Evolutionary conservation across 306 rosid genomes (phyloP).

Genomic region (Inga oerstediana): DNA sequence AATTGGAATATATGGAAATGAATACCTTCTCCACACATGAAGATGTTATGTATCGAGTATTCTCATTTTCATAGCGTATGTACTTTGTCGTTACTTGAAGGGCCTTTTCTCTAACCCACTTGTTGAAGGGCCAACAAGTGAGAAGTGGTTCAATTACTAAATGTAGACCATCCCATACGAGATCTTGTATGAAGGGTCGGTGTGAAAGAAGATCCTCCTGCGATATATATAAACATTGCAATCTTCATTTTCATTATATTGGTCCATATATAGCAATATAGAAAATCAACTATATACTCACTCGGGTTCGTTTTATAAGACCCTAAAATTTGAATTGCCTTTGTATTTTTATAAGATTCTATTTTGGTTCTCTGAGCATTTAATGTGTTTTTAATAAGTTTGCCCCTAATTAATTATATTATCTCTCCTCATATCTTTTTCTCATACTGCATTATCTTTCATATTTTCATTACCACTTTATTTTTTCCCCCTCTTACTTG

Average conservation of each 20-base stretch:
- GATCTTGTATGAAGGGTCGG: slow-evolving; percentile 48
- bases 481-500: too few relatives aligned
- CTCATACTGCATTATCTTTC: too few relatives aligned
- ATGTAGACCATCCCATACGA: slow-evolving; percentile 53
- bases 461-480: too few relatives aligned
- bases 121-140: slow-evolving; percentile 54
- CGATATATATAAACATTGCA: background rate
- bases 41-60: slow-evolving; percentile 47
- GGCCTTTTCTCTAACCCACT: slow-evolving; percentile 44
- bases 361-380: too few relatives aligned
- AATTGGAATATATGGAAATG: background rate
- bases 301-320: too few relatives aligned
- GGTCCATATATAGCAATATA: too few relatives aligned
- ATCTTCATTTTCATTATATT: background rate
- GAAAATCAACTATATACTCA: background rate
- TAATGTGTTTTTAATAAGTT: too few relatives aligned
- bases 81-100: slow-evolving; percentile 51
- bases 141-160: slow-evolving; percentile 49
- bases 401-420: too few relatives aligned
- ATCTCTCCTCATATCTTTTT: too few relatives aligned
- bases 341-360: too few relatives aligned
- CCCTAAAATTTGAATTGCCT: too few relatives aligned
- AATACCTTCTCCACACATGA: slow-evolving; percentile 53
- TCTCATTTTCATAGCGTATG: slow-evolving; percentile 59
- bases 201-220: slow-evolving; percentile 48